Evolutionary conservation across 164 flowering plant species (phyloP), one percentile per base, ranked within the genome.

Genomic region (Berberis thunbergii): DNA sequence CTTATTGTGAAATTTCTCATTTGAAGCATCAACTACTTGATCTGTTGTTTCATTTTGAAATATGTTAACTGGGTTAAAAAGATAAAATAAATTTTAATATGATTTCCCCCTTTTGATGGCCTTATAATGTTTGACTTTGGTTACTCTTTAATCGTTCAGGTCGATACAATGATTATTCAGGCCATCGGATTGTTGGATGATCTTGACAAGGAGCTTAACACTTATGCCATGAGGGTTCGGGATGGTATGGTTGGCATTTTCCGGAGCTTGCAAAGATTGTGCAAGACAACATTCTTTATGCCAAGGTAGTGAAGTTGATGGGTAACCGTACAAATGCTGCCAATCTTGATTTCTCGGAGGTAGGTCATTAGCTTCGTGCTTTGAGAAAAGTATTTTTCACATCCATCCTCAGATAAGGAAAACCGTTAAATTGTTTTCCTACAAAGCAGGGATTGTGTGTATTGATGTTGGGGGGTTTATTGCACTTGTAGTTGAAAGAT

Each of bases 171-270:
- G 97, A 87, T 94, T 40, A 82, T 91, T 69, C 98, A 91, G 63
- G 97, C 98, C 11, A 94, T 94, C 79, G 90, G 97, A 53, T 77
- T 91, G 78, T 78, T 94, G 78, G 98, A 94, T 81, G 97, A 91
- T 78, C 95, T 94, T 69, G 98, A 94, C 77, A 94, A 94, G 67
- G 98, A 94, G 76, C 83, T 94, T 3, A 94, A 94, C 67, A 91
- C 95, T 9, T 91, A 91, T 74, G 97, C 96, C 4, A 94, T 94
- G 98, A 83, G 97, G 69, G 96, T 91, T 48, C 70, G 91, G 50
- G 98, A 77, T 93, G 98, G 97, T 94, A 94, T 69, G 97, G 97
- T 6, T 94, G 98, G 98, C 98, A 94, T 84, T 94, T 94, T 75
- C 98, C 97, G 0, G 97, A 94, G 74, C 93, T 94, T 67, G 85